Evolutionary conservation across 768 basidiomycete species (phyloP).

Genomic region (Leccinum olivaceopallidum): DNA sequence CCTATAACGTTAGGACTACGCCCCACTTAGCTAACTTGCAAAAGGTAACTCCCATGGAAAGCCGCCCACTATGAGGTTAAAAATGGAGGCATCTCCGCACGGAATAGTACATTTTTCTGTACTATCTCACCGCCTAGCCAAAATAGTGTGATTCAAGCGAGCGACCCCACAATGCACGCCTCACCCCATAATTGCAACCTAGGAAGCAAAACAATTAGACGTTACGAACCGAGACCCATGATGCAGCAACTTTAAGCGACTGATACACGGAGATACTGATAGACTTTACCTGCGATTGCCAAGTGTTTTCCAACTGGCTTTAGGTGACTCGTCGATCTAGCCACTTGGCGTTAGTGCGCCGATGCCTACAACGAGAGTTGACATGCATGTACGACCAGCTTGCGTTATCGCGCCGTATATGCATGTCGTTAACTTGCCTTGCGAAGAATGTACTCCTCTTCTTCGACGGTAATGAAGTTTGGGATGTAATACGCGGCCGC

Average conservation of each 20-base stretch:
- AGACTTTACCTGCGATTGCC: slow-evolving; percentile 14
- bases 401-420: background rate
- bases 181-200: slow-evolving; percentile 78
- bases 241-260: slow-evolving; percentile 3
- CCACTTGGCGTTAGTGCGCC: slow-evolving; percentile 17
- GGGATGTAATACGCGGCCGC: slow-evolving; percentile 67
- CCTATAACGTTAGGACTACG: slow-evolving; percentile 76
- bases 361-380: slow-evolving; percentile 1
- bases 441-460: slow-evolving; percentile 74
- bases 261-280: slow-evolving; percentile 1
- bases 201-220: background rate
- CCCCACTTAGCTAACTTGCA: slow-evolving; percentile 7
- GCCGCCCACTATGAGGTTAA: slow-evolving; percentile 61
- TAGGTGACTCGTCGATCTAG: slow-evolving; percentile 79
- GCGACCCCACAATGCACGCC: background rate
- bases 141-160: slow-evolving; percentile 7
- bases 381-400: background rate
- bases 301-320: slow-evolving; percentile 76
- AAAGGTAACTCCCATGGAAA: slow-evolving; percentile 4
- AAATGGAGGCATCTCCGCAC: slow-evolving; percentile 70
- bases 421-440: slow-evolving; percentile 50
- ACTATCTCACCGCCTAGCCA: slow-evolving; percentile 71
- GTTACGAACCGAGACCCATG: background rate
- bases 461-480: slow-evolving; percentile 71
- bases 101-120: slow-evolving; percentile 64